These are phyloP conservation scores for Macaranga tanarius DNA, from an alignment of 441 rosid genomes.

Conservation along the genomic window DNA sequence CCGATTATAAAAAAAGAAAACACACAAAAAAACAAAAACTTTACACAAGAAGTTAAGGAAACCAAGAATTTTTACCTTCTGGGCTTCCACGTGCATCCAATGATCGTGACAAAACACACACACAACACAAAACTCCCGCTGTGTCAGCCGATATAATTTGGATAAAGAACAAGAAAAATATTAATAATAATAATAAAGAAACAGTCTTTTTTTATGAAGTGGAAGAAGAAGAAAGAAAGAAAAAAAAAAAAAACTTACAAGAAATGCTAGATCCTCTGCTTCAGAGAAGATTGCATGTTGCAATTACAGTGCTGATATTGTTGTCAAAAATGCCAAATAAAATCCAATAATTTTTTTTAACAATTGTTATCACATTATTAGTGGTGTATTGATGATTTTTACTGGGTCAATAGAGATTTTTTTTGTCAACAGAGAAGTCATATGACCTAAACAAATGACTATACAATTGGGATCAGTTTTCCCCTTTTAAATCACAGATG, in stretches of 20 bases:
- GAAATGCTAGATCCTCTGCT: constrained; percentile 25
- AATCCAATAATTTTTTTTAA: too few species aligned
- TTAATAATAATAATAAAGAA: neutral
- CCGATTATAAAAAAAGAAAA: constrained; percentile 13
- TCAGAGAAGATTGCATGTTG: neutral
- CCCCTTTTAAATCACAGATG: too few species aligned
- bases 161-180: constrained; percentile 16
- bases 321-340: too few species aligned
- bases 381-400: too few species aligned
- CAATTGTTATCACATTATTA: too few species aligned
- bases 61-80: constrained; percentile 38
- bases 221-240: too few species aligned
- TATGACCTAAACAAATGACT: too few species aligned
- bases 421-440: too few species aligned
- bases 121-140: constrained; percentile 20
- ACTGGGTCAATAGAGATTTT: too few species aligned
- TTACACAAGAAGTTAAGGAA: constrained; percentile 26
- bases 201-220: too few species aligned
- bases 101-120: constrained; percentile 48
- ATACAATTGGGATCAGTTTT: too few species aligned
- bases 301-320: too few species aligned
- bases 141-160: constrained; percentile 26
- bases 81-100: constrained; percentile 57
- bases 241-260: neutral
- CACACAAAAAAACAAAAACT: constrained; percentile 18